Evolutionary conservation across 139 green algal genomes (phyloP).

Genomic region (Tetradesmus obliquus): DNA sequence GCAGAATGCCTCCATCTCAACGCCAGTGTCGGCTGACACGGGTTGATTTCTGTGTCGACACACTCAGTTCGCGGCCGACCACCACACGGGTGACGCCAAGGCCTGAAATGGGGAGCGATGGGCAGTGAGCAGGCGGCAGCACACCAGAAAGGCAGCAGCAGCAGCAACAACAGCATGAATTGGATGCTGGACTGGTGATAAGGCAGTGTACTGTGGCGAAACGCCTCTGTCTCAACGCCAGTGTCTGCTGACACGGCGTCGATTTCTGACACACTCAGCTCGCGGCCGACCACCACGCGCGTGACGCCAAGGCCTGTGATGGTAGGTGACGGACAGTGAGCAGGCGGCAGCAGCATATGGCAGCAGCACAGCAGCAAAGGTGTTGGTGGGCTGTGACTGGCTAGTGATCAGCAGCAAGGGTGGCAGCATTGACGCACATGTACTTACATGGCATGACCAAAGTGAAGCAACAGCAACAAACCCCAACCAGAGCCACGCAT

Average conservation of each 20-base stretch:
- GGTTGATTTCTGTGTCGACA: slow-evolving; percentile 69
- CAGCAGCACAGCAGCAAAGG: neutral
- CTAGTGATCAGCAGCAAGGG: no score
- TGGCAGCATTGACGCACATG: no score
- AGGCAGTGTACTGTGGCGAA: slow-evolving; percentile 84
- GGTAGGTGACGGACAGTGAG: neutral
- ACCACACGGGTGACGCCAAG: slow-evolving; percentile 82
- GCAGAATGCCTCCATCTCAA: slow-evolving; percentile 89
- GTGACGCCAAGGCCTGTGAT: slow-evolving; percentile 60
- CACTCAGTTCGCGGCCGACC: slow-evolving; percentile 84
- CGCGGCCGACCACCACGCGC: slow-evolving; percentile 82
- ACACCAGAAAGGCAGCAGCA: neutral
- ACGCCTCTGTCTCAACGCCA: slow-evolving; percentile 81
- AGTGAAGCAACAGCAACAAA: no score
- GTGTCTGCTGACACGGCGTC: slow-evolving; percentile 30
- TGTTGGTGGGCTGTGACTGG: no score
- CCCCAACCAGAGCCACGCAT: no score
- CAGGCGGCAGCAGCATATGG: neutral
- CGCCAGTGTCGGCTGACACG: slow-evolving; percentile 23
- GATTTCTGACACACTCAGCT: slow-evolving; percentile 81
- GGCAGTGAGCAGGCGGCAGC: neutral
- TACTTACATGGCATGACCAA: no score
- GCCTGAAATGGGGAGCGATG: neutral
- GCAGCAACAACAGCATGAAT: neutral
- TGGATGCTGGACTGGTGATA: no score